Conservation (phyloP, 2,329 filamentous ascomycete genomes). For the Monosporascus sp. region DNA sequence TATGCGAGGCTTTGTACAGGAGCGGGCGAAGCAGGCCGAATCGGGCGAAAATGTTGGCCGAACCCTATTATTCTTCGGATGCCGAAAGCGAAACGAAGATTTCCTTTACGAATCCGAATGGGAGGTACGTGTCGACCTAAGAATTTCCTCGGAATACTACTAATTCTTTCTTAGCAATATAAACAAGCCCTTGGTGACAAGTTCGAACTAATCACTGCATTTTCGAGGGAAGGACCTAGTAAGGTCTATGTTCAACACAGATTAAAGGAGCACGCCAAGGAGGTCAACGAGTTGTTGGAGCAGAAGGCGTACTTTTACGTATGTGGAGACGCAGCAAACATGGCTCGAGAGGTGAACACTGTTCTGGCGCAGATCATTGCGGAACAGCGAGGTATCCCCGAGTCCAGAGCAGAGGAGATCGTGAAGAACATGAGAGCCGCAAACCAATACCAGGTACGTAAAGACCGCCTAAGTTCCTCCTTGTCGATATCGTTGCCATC, state of each 20-base stretch:
- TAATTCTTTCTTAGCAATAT: slow-evolving; percentile 59
- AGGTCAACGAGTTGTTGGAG: slow-evolving; percentile 81
- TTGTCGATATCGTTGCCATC: slow-evolving; percentile 1
- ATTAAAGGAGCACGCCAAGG: slow-evolving; percentile 73
- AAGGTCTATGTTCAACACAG: slow-evolving; percentile 98
- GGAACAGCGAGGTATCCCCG: slow-evolving; percentile 73
- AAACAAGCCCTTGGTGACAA: slow-evolving; percentile 78
- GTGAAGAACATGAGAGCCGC: slow-evolving; percentile 94
- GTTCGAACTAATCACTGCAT: slow-evolving; percentile 87
- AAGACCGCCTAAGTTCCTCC: neutral
- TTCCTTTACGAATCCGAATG: slow-evolving; percentile 91
- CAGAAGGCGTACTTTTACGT: slow-evolving; percentile 95
- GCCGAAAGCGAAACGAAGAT: slow-evolving; percentile 81
- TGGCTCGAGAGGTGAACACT: slow-evolving; percentile 89
- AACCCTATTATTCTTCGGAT: slow-evolving; percentile 92
- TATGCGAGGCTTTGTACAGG: slow-evolving; percentile 92
- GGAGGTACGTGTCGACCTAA: slow-evolving; percentile 59
- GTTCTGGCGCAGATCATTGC: slow-evolving; percentile 84
- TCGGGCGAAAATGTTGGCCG: slow-evolving; percentile 78
- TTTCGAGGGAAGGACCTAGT: slow-evolving; percentile 79
- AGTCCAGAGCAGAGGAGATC: slow-evolving; percentile 88
- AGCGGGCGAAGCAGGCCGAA: slow-evolving; percentile 77
- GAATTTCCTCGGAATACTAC: slow-evolving; percentile 6
- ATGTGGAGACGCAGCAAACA: slow-evolving; percentile 94
- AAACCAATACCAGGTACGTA: slow-evolving; percentile 90